These are phyloP conservation scores for Entomortierella parvispora DNA, from an alignment of 192 early-diverging fungal species.

Conservation along the genomic window DNA sequence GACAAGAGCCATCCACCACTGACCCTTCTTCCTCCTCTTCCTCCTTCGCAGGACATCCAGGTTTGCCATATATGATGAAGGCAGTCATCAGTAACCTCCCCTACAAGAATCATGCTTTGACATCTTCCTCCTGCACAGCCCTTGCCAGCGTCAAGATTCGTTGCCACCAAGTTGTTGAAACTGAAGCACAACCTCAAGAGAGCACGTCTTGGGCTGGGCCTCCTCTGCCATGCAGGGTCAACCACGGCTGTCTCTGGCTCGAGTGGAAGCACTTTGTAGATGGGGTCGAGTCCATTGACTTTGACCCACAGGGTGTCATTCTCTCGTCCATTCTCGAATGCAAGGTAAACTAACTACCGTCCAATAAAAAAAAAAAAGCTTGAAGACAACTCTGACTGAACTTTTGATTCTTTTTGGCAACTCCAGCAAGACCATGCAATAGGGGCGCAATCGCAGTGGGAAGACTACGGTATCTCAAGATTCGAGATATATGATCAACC, in stretches of 20 bases:
- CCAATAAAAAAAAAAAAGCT: not conserved
- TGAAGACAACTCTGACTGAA: not conserved
- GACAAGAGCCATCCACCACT: too few relatives aligned
- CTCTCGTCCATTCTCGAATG: not conserved
- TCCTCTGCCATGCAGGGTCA: not conserved
- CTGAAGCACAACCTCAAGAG: not conserved
- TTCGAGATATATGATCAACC: too few relatives aligned
- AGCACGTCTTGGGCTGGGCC: too few relatives aligned
- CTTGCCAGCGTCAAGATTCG: slow-evolving; percentile 9
- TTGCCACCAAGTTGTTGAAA: slow-evolving; percentile 13
- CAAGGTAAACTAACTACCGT: not conserved
- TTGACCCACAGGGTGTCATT: not conserved
- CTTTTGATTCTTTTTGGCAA: too few relatives aligned
- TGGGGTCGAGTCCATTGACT: not conserved
- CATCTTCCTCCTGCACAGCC: not conserved
- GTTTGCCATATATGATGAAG: too few relatives aligned
- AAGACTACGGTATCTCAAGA: too few relatives aligned
- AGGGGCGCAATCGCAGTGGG: too few relatives aligned
- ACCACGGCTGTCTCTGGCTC: not conserved
- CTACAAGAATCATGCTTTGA: too few relatives aligned
- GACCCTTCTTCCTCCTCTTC: too few relatives aligned
- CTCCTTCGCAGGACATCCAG: too few relatives aligned
- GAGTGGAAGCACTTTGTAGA: slow-evolving; percentile 20
- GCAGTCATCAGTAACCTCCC: too few relatives aligned
- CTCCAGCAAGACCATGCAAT: too few relatives aligned